phyloP scores from a whole-genome alignment of 2,329 filamentous ascomycete genomes.

The Penicillium sp. region DNA sequence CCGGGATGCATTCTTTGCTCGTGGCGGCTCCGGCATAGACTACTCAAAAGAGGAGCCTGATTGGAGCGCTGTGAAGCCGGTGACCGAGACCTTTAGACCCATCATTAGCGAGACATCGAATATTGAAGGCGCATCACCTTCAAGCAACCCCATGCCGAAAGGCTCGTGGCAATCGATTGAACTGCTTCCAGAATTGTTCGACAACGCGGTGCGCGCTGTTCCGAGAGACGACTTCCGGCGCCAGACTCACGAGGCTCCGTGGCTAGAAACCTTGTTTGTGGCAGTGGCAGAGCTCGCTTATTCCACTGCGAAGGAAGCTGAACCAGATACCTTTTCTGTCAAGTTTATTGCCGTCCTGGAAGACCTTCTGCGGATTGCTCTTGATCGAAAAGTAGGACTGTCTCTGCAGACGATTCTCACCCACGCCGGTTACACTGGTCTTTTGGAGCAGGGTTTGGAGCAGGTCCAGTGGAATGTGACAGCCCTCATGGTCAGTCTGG shows the following conservation, averaged over 20 bases:
- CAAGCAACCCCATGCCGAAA: constrained; percentile 10
- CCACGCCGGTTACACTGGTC: constrained; percentile 37
- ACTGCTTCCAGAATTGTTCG: constrained; percentile 39
- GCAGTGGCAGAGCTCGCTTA: constrained; percentile 37
- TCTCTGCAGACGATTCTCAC: constrained; percentile 38
- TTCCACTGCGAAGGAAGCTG: constrained; percentile 28
- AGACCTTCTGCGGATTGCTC: constrained; percentile 34
- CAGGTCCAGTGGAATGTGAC: constrained; percentile 38
- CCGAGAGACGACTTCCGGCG: constrained; percentile 39
- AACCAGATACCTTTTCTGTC: constrained; percentile 19
- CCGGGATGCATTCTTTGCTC: constrained; percentile 33
- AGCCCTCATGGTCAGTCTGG: constrained; percentile 37
- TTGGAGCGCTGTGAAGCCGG: constrained; percentile 30
- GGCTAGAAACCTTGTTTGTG: constrained; percentile 47
- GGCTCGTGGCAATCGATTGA: constrained; percentile 27
- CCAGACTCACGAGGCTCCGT: constrained; percentile 43
- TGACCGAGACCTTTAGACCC: constrained; percentile 33
- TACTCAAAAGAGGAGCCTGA: constrained; percentile 31
- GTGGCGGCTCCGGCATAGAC: constrained; percentile 30
- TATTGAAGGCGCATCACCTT: constrained; percentile 1
- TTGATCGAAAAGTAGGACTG: constrained; percentile 34
- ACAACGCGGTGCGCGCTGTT: constrained; percentile 43
- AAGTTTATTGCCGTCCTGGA: constrained; percentile 33
- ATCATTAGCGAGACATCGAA: constrained; percentile 26
- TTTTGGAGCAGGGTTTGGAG: constrained; percentile 29